These are phyloP conservation scores for Paramecium sonneborni DNA, from an alignment of 73 alveolate genomes.

Conservation along the genomic window DNA sequence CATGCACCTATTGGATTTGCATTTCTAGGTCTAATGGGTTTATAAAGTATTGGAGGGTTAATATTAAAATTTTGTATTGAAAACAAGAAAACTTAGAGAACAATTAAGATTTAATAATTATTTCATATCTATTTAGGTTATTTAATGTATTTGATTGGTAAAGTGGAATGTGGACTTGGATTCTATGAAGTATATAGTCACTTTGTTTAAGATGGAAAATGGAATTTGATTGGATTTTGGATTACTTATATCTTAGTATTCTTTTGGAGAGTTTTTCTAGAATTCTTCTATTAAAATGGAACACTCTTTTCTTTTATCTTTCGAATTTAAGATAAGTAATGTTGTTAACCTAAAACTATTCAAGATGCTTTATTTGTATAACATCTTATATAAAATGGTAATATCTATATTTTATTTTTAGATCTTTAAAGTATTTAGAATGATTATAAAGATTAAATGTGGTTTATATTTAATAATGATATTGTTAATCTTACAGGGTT, in stretches of 20 bases:
- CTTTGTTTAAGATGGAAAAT: not conserved
- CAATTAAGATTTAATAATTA: not conserved
- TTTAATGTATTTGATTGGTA: not conserved
- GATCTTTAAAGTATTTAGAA: not conserved
- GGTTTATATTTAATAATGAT: slow-evolving; percentile 61
- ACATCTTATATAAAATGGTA: not conserved
- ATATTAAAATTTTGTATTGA: not conserved
- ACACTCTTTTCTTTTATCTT: not conserved
- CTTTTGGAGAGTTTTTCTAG: not conserved
- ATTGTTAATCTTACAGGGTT: slow-evolving; percentile 30
- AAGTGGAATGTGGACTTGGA: not conserved
- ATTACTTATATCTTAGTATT: not conserved
- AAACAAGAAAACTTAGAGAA: not conserved
- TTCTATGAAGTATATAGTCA: not conserved
- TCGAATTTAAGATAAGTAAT: not conserved
- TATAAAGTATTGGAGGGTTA: not conserved
- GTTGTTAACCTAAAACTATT: not conserved
- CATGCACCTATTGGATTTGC: slow-evolving; percentile 6
- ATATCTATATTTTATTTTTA: not conserved
- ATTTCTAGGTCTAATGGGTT: not conserved
- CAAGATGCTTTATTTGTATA: not conserved
- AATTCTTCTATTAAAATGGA: not conserved
- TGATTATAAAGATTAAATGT: not conserved
- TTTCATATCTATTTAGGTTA: not conserved
- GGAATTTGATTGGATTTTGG: not conserved